Evolutionary conservation across 2,329 filamentous ascomycete species (phyloP).

Genomic region (Pyricularia sp.): DNA sequence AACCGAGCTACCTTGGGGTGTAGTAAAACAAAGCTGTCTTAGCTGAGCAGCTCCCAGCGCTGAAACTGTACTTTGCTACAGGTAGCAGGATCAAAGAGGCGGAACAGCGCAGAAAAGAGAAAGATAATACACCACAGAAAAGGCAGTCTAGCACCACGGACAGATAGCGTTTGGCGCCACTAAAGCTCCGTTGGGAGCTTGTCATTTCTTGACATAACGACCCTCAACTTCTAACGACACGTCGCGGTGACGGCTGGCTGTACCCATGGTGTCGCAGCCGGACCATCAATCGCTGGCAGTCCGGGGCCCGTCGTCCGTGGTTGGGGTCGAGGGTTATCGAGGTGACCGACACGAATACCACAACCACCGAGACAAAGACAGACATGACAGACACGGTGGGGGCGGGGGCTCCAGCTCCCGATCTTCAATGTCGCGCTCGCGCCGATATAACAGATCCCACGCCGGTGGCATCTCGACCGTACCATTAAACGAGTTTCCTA

Average conservation of each 20-base stretch:
- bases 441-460: constrained; percentile 68
- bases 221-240: neutral
- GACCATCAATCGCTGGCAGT: constrained; percentile 21
- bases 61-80: neutral
- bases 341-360: constrained; percentile 1
- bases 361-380: neutral
- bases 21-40: neutral
- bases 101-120: neutral
- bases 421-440: constrained; percentile 11
- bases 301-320: constrained; percentile 21
- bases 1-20: neutral
- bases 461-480: constrained; percentile 55
- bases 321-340: neutral
- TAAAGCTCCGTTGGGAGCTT: neutral
- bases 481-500: constrained; percentile 82
- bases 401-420: constrained; percentile 5
- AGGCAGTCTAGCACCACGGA: neutral
- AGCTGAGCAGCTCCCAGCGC: neutral
- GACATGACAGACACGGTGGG: neutral
- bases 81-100: neutral
- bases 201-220: neutral
- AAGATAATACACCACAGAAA: neutral
- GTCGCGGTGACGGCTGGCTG: neutral
- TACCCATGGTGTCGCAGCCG: constrained; percentile 23
- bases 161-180: neutral